Conservation (phyloP, 768 basidiomycete genomes). For the Tulasnella sp. region DNA sequence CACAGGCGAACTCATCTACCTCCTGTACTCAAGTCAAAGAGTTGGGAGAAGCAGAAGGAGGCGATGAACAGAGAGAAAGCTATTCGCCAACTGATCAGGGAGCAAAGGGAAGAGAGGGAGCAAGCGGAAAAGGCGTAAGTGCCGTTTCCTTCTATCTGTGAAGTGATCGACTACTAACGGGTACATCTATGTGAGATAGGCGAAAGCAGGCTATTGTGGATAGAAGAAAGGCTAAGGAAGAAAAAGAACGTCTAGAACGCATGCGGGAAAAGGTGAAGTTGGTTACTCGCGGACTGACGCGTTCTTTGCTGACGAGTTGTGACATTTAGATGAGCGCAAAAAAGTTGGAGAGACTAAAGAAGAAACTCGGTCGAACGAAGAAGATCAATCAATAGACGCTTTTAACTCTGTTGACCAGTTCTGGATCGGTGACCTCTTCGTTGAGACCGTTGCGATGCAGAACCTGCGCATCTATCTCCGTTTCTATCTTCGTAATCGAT, state of each 20-base stretch:
- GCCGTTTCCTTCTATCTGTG: not conserved
- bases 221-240: constrained; percentile 62
- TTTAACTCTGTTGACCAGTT: not conserved
- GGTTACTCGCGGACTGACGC: not conserved
- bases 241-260: constrained; percentile 44
- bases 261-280: constrained; percentile 41
- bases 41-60: not conserved
- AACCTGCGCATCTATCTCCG: too few species aligned
- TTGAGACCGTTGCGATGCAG: too few species aligned
- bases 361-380: constrained; percentile 64
- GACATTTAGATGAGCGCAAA: constrained; percentile 59
- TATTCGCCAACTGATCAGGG: not conserved
- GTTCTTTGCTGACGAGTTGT: not conserved
- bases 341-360: constrained; percentile 60
- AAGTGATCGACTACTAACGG: too few species aligned
- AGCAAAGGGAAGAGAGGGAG: constrained; percentile 11
- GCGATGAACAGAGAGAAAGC: constrained; percentile 6
- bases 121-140: constrained; percentile 1
- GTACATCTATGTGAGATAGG: constrained; percentile 32
- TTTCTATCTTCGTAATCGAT: too few species aligned
- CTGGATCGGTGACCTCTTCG: too few species aligned
- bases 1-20: constrained; percentile 7
- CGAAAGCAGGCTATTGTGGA: constrained; percentile 50
- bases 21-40: constrained; percentile 9
- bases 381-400: constrained; percentile 42